Base-by-base conservation (phyloP, 2,329 filamentous ascomycete species). In the Ascosphaera apis region DNA sequence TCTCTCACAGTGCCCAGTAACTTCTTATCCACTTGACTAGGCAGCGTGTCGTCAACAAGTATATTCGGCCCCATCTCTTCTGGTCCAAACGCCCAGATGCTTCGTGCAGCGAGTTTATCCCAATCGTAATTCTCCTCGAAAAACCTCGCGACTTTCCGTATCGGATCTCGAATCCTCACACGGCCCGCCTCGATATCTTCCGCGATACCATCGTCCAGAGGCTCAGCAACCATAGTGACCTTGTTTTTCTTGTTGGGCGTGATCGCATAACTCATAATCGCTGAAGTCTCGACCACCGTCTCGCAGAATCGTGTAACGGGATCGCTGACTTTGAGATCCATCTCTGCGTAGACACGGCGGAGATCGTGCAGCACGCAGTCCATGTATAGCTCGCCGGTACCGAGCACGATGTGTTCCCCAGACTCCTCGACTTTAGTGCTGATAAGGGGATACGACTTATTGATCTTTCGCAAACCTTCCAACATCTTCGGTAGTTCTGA, bases 211-310 rank as follows among this genome's bases (percentile, higher is more conserved):
- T 91, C 79, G 45, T 98, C 88, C 11, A 98, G 62, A 23, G 88
- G 86, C 54, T 98, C 88, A 3, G 88, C 88, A 39, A 95, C 79
- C 81, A 98, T 93, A 25, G 88, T 95, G 48, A 98, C 78, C 55
- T 91, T 92, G 62, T 98, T 98, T 63, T 93, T 93, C 61, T 98
- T 98, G 62, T 98, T 98, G 2, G 88, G 88, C 2, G 88, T 95
- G 46, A 92, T 73, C 15, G 88, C 86, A 53, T 93, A 98, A 60
- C 88, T 98, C 58, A 93, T 93, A 40, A 91, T 93, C 15, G 84
- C 84, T 13, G 83, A 93, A 45, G 88, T 91, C 54, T 98, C 88
- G 27, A 92, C 83, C 17, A 93, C 86, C 0, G 88, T 98, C 59
- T 98, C 88, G 57, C 83, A 93, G 64, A 98, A 98, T 34, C 88